Conservation (phyloP, 306 rosid genomes). For the Vicia sativa region DNA sequence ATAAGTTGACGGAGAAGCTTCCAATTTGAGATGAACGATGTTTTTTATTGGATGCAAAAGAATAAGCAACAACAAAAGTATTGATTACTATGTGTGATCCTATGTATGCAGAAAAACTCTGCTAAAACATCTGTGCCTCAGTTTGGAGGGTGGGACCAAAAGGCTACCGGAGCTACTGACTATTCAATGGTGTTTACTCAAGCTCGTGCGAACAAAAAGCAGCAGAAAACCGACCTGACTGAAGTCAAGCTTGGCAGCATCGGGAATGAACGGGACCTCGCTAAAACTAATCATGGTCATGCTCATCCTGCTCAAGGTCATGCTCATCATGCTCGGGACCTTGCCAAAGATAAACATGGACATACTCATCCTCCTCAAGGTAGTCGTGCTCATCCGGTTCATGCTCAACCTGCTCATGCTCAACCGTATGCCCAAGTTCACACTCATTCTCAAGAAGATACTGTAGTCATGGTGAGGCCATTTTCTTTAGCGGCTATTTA, state of each 20-base stretch:
- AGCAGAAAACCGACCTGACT: slow-evolving; percentile 52
- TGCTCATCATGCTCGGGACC: background rate
- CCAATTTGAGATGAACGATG: background rate
- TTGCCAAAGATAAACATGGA: no score
- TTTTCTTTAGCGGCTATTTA: slow-evolving; percentile 5
- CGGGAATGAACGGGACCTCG: slow-evolving; percentile 28
- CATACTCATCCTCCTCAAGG: no score
- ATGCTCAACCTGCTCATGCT: slow-evolving; percentile 3
- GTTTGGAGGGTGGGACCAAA: slow-evolving; percentile 90
- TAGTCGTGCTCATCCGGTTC: slow-evolving; percentile 13
- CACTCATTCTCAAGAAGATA: slow-evolving; percentile 34
- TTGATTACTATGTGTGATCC: background rate
- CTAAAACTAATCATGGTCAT: slow-evolving; percentile 4
- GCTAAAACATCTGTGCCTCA: slow-evolving; percentile 66
- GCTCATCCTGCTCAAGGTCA: slow-evolving; percentile 29
- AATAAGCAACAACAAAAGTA: slow-evolving; percentile 10
- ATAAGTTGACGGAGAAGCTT: slow-evolving; percentile 8
- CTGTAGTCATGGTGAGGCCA: slow-evolving; percentile 38
- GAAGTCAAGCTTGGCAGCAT: slow-evolving; percentile 56
- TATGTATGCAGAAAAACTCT: slow-evolving; percentile 47
- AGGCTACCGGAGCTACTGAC: slow-evolving; percentile 47
- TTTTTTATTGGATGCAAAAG: background rate
- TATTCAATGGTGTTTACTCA: slow-evolving; percentile 65
- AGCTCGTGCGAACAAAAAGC: slow-evolving; percentile 71
- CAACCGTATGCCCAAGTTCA: background rate